Evolutionary conservation across 202 grass and related monocot species (phyloP).

Genomic region (Miscanthus sacchariflorus): DNA sequence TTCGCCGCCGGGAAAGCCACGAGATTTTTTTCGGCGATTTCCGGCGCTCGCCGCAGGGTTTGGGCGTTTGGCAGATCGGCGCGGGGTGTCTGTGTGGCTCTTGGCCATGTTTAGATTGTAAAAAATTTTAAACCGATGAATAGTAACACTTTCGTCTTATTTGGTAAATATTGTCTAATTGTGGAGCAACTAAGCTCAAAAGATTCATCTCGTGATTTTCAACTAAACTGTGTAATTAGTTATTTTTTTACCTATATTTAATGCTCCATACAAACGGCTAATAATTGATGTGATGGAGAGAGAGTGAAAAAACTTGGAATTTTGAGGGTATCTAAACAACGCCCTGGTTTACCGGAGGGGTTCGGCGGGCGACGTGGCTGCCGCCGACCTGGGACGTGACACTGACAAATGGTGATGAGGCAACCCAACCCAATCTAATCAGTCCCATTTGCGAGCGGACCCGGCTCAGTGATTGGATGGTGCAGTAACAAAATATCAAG

Average conservation of each 20-base stretch:
- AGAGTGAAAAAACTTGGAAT: too few relatives aligned
- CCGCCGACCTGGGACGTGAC: background rate
- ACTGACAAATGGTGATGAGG: background rate
- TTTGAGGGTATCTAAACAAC: too few relatives aligned
- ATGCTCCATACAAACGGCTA: too few relatives aligned
- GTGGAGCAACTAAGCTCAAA: too few relatives aligned
- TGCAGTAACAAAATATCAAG: background rate
- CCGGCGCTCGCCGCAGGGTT: background rate
- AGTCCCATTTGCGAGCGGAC: background rate
- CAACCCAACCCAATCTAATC: background rate
- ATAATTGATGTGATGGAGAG: too few relatives aligned
- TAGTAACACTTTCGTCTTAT: too few relatives aligned
- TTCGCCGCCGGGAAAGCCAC: background rate
- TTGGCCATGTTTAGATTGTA: too few relatives aligned
- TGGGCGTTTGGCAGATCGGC: background rate
- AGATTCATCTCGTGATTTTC: too few relatives aligned
- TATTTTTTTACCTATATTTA: too few relatives aligned
- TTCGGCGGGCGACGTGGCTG: conserved; percentile 17
- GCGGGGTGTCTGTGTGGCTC: conserved; percentile 19
- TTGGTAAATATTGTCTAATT: too few relatives aligned
- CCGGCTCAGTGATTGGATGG: background rate
- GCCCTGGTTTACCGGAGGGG: background rate
- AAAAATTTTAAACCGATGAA: too few relatives aligned
- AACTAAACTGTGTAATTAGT: too few relatives aligned
- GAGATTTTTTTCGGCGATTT: conserved; percentile 3